Conservation (phyloP, 768 basidiomycete species). For the Calvatia gigantea region DNA sequence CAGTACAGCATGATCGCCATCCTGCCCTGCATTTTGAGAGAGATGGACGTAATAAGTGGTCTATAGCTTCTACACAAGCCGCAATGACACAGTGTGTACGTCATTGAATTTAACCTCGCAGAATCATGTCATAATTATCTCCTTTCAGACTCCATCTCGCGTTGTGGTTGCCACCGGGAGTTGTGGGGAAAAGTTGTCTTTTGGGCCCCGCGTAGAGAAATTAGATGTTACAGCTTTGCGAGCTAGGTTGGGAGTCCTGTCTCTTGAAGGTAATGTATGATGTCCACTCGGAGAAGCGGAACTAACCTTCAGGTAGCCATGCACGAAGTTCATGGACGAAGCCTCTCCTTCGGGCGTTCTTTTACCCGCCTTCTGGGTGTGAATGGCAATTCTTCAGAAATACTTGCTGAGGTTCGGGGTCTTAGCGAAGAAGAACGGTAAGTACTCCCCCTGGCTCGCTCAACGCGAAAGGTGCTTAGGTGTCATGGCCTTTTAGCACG, state of each 20-base stretch:
- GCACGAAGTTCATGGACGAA: background rate
- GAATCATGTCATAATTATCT: background rate
- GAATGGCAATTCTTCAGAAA: background rate
- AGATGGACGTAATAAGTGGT: background rate
- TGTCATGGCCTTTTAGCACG: slow-evolving; percentile 17
- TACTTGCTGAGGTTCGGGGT: background rate
- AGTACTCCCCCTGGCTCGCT: background rate
- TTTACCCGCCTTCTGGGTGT: background rate
- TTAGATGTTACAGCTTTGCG: background rate
- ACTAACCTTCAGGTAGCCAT: background rate
- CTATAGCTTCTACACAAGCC: background rate
- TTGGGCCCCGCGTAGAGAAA: background rate
- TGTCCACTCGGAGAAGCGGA: background rate
- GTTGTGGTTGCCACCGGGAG: background rate
- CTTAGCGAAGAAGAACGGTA: background rate
- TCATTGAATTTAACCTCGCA: background rate
- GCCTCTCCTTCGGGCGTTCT: background rate
- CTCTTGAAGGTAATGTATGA: background rate
- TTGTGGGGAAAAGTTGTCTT: background rate
- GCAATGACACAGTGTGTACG: background rate
- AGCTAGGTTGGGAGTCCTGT: background rate
- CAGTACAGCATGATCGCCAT: background rate
- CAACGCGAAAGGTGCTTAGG: background rate
- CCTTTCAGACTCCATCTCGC: background rate
- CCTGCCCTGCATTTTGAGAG: background rate